phyloP scores from a whole-genome alignment of 2,329 filamentous ascomycete species.

The Paraphaeosphaeria minitans region DNA sequence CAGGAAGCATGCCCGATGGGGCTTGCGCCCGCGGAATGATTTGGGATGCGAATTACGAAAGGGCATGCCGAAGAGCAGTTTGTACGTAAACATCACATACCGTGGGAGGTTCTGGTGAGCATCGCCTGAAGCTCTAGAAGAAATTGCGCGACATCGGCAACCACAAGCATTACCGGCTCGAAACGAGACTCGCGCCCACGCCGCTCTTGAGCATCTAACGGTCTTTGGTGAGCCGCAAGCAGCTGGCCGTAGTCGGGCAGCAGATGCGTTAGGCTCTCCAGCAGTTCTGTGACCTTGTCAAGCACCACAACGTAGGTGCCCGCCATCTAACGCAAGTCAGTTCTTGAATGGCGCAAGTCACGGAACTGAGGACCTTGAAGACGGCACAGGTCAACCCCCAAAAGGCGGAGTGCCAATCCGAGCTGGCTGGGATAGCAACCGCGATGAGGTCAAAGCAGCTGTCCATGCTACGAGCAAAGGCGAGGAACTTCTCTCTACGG shows the following conservation, averaged over 20 bases:
- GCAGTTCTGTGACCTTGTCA: conserved; percentile 31
- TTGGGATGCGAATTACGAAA: conserved; percentile 14
- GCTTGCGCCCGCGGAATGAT: conserved; percentile 7
- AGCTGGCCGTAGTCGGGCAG: conserved; percentile 33
- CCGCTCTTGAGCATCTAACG: conserved; percentile 9
- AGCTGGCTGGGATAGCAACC: conserved; percentile 21
- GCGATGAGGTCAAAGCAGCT: conserved; percentile 35
- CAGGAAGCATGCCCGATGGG: conserved; percentile 3
- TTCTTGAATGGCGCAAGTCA: neutral
- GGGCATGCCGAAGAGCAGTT: conserved; percentile 3
- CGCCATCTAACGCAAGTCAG: conserved; percentile 21
- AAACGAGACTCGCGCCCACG: conserved; percentile 19
- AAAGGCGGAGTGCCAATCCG: conserved; percentile 30
- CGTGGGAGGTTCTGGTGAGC: conserved; percentile 29
- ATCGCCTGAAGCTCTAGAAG: conserved; percentile 33
- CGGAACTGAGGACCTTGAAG: conserved; percentile 26
- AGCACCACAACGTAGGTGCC: conserved; percentile 28
- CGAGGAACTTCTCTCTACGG: conserved; percentile 26
- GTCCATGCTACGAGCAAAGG: conserved; percentile 29
- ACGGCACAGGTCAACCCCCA: conserved; percentile 31
- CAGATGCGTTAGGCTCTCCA: conserved; percentile 28
- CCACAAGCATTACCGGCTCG: conserved; percentile 31
- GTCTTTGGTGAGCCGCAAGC: conserved; percentile 20
- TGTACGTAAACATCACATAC: conserved; percentile 28
- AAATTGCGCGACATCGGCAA: conserved; percentile 34